Evolutionary conservation across 2,329 filamentous ascomycete species (phyloP).

Genomic region (Coleophoma eucalyptorum): DNA sequence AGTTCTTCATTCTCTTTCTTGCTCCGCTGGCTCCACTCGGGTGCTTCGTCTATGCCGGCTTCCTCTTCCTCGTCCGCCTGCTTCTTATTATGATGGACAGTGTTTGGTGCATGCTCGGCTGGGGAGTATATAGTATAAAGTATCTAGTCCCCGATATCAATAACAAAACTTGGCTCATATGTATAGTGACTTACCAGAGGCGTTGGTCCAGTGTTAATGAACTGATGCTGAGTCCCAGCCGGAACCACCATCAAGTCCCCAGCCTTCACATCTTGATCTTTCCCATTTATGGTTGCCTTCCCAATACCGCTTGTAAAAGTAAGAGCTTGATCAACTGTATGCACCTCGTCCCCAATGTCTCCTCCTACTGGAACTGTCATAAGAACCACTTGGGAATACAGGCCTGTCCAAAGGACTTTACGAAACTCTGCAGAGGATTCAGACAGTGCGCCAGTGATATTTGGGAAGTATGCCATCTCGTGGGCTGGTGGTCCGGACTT

Average conservation of each 20-base stretch:
- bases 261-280: slow-evolving; percentile 43
- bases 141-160: slow-evolving; percentile 29
- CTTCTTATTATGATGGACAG: slow-evolving; percentile 60
- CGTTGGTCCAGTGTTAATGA: slow-evolving; percentile 55
- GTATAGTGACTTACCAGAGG: slow-evolving; percentile 34
- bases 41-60: slow-evolving; percentile 55
- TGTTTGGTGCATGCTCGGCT: slow-evolving; percentile 55
- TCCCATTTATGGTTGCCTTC: slow-evolving; percentile 54
- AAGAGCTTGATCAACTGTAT: slow-evolving; percentile 61
- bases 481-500: slow-evolving; percentile 36
- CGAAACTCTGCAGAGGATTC: slow-evolving; percentile 54
- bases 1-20: slow-evolving; percentile 55
- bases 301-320: slow-evolving; percentile 59
- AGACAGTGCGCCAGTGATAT: slow-evolving; percentile 49
- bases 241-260: slow-evolving; percentile 50
- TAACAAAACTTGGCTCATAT: slow-evolving; percentile 46
- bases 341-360: slow-evolving; percentile 65
- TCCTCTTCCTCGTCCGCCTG: slow-evolving; percentile 60
- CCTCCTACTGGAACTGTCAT: slow-evolving; percentile 62
- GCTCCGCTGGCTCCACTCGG: slow-evolving; percentile 52
- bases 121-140: slow-evolving; percentile 61
- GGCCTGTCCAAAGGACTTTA: slow-evolving; percentile 57
- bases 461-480: slow-evolving; percentile 59
- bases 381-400: slow-evolving; percentile 59
- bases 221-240: slow-evolving; percentile 63